Evolutionary conservation across 106 monocot species (phyloP).

Genomic region (Hemerocallis citrina): DNA sequence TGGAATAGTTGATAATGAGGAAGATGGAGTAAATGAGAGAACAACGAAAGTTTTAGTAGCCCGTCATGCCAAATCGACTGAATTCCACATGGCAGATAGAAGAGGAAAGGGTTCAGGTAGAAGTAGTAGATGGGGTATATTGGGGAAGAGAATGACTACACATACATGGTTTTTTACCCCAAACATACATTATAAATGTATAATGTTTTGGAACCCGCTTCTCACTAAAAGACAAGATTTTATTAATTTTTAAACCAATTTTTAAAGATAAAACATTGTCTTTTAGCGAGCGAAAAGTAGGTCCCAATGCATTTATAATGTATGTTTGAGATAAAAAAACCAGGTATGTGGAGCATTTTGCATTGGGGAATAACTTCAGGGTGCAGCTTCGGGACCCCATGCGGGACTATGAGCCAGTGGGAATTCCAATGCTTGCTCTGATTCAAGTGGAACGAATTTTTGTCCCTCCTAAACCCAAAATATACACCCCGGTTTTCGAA

Average conservation of each 20-base stretch:
- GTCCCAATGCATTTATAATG: no score
- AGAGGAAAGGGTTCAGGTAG: constrained; percentile 53
- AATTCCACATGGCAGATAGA: constrained; percentile 43
- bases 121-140: constrained; percentile 74
- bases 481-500: constrained; percentile 46
- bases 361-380: constrained; percentile 93
- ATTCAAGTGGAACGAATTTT: constrained; percentile 93
- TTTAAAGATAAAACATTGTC: no score
- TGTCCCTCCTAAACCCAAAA: constrained; percentile 77
- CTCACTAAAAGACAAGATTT: no score
- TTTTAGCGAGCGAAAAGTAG: no score
- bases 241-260: no score
- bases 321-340: no score
- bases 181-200: no score
- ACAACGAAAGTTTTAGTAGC: constrained; percentile 87
- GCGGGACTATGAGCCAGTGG: constrained; percentile 83
- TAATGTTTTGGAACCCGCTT: no score
- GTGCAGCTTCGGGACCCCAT: constrained; percentile 93
- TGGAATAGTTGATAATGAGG: constrained; percentile 71
- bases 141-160: no score
- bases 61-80: constrained; percentile 66
- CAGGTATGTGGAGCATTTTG: no score
- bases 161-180: no score
- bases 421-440: constrained; percentile 83
- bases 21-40: constrained; percentile 63